Evolutionary conservation across 768 basidiomycete species (phyloP).

Genomic region (Termitomyces sp.): DNA sequence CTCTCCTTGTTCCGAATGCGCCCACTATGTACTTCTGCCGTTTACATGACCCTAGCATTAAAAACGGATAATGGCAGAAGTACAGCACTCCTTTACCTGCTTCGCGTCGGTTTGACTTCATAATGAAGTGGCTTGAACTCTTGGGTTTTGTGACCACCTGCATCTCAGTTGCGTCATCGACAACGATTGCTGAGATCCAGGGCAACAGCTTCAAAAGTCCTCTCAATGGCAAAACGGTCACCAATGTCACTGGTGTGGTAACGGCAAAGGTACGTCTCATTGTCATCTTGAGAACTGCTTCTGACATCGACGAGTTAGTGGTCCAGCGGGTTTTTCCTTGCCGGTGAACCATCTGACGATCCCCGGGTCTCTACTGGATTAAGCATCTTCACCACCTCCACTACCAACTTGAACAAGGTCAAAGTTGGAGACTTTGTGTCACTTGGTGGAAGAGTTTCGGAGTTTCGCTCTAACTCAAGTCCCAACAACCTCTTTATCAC

Average conservation of each 20-base stretch:
- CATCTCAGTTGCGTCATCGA: slow-evolving; percentile 25
- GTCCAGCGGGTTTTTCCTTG: slow-evolving; percentile 45
- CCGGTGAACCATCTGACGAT: slow-evolving; percentile 40
- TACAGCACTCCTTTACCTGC: not conserved
- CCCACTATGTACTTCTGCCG: slow-evolving; percentile 3
- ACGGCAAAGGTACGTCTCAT: slow-evolving; percentile 44
- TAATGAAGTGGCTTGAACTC: slow-evolving; percentile 29
- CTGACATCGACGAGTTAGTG: slow-evolving; percentile 27
- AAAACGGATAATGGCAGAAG: not conserved
- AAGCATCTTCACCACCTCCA: slow-evolving; percentile 41
- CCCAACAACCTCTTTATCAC: slow-evolving; percentile 49
- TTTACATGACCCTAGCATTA: not conserved
- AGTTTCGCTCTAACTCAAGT: slow-evolving; percentile 41
- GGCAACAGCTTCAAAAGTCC: slow-evolving; percentile 47
- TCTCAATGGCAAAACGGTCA: slow-evolving; percentile 38
- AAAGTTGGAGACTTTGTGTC: slow-evolving; percentile 45
- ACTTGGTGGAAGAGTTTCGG: slow-evolving; percentile 41
- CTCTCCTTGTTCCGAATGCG: slow-evolving; percentile 1
- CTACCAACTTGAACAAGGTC: slow-evolving; percentile 33
- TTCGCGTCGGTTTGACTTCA: slow-evolving; percentile 5
- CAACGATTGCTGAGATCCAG: slow-evolving; percentile 49
- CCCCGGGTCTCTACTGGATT: slow-evolving; percentile 49
- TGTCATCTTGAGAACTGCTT: not conserved
- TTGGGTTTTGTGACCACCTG: slow-evolving; percentile 26
- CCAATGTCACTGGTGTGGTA: slow-evolving; percentile 46